Percentiles rank a stretch among this genome's conserved stretches.
phyloP scores from a whole-genome alignment of 139 green algal species.

The Chlorella ohadii region DNA sequence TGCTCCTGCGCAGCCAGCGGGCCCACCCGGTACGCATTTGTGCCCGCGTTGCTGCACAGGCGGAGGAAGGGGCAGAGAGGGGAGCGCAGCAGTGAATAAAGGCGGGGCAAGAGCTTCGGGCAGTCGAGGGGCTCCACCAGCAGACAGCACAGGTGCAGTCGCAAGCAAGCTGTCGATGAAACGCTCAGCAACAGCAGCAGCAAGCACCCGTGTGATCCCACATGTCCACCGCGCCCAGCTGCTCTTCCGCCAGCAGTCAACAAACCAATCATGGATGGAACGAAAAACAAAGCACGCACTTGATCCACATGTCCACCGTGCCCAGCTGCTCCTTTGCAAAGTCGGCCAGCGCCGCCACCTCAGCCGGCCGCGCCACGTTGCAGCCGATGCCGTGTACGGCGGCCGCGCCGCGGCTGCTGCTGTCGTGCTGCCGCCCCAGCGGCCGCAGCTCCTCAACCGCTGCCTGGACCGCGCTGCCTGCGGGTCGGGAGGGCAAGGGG shows the following conservation, averaged over 20 bases:
- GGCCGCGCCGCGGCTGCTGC: background rate
- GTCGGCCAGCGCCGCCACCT: slow-evolving; percentile 75
- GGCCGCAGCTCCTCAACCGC: slow-evolving; percentile 63
- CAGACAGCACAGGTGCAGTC: too few relatives aligned
- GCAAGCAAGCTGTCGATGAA: too few relatives aligned
- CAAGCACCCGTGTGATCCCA: too few relatives aligned
- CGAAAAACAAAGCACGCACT: slow-evolving; percentile 13
- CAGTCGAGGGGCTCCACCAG: too few relatives aligned
- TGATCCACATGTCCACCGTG: slow-evolving; percentile 64
- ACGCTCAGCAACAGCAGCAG: too few relatives aligned
- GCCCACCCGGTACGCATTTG: slow-evolving; percentile 89
- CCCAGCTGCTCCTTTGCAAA: slow-evolving; percentile 59
- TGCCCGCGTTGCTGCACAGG: slow-evolving; percentile 77
- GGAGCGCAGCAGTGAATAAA: too few relatives aligned
- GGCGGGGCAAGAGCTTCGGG: too few relatives aligned
- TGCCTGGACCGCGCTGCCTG: slow-evolving; percentile 52
- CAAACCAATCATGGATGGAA: too few relatives aligned
- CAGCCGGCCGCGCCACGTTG: slow-evolving; percentile 65
- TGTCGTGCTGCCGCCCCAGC: background rate
- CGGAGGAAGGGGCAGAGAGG: background rate
- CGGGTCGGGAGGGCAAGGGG: background rate
- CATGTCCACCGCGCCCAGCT: too few relatives aligned
- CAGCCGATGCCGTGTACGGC: slow-evolving; percentile 55
- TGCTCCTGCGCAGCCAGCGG: slow-evolving; percentile 72
- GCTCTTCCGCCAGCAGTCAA: too few relatives aligned